Conservation (phyloP, 2,329 filamentous ascomycete genomes). For the Elsinoe fawcettii region DNA sequence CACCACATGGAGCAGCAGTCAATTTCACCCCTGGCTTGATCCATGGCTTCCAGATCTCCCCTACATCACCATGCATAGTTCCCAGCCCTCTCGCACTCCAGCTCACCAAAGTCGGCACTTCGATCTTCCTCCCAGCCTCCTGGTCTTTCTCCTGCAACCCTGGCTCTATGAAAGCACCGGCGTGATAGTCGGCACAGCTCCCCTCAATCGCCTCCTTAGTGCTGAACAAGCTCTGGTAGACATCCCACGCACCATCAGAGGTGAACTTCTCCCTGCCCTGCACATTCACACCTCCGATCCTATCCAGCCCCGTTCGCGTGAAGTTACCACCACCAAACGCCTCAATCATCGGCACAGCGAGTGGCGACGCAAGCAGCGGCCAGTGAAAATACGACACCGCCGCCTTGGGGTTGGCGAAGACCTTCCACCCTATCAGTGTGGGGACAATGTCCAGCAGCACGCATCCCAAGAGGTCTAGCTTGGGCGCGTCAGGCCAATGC, state of each 20-base stretch:
- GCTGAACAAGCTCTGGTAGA: slow-evolving; percentile 39
- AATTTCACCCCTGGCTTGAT: slow-evolving; percentile 30
- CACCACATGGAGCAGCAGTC: slow-evolving; percentile 28
- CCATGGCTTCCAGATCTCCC: slow-evolving; percentile 40
- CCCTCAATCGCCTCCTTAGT: slow-evolving; percentile 36
- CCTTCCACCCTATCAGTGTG: slow-evolving; percentile 39
- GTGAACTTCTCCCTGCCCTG: slow-evolving; percentile 26
- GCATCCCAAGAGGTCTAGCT: slow-evolving; percentile 31
- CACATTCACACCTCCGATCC: slow-evolving; percentile 24
- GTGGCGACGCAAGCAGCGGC: slow-evolving; percentile 43
- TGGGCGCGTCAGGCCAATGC: slow-evolving; percentile 18
- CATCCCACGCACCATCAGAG: slow-evolving; percentile 35
- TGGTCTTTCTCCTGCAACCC: slow-evolving; percentile 41
- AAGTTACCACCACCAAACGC: slow-evolving; percentile 37
- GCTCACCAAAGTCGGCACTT: slow-evolving; percentile 37
- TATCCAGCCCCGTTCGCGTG: slow-evolving; percentile 29
- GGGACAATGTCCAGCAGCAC: slow-evolving; percentile 45
- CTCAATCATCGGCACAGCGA: slow-evolving; percentile 38
- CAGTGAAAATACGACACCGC: slow-evolving; percentile 43
- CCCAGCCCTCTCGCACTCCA: slow-evolving; percentile 40
- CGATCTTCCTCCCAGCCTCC: slow-evolving; percentile 36
- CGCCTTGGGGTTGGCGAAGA: slow-evolving; percentile 33
- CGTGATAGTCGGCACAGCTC: slow-evolving; percentile 42
- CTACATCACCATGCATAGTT: slow-evolving; percentile 35
- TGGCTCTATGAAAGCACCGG: slow-evolving; percentile 37